Percentiles rank a stretch among this genome's conserved stretches.
Conservation (phyloP, 2,329 filamentous ascomycete genomes). For the Nothophoma quercina region DNA sequence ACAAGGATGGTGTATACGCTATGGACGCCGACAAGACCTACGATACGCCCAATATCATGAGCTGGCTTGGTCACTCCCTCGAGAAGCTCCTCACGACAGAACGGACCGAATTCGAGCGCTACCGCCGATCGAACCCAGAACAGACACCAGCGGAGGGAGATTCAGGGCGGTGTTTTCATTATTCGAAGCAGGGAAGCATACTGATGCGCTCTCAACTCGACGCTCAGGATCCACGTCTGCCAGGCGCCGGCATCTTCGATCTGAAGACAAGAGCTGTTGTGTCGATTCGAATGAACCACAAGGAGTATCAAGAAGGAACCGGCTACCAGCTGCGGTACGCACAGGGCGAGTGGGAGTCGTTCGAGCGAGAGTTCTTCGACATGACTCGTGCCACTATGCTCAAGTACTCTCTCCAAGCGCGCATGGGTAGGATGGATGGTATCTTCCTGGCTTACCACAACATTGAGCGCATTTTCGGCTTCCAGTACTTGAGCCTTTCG, state of each 20-base stretch:
- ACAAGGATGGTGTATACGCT: constrained; percentile 85
- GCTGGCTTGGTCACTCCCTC: constrained; percentile 93
- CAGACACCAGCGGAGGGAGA: constrained; percentile 75
- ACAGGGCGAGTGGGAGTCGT: constrained; percentile 86
- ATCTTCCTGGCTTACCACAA: constrained; percentile 99
- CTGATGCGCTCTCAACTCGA: constrained; percentile 96
- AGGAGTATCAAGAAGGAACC: constrained; percentile 73
- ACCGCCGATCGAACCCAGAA: constrained; percentile 64
- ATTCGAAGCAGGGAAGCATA: constrained; percentile 84
- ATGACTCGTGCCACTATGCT: constrained; percentile 95
- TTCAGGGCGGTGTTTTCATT: constrained; percentile 71
- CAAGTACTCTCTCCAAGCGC: constrained; percentile 95
- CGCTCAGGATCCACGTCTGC: constrained; percentile 83
- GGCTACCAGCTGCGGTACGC: constrained; percentile 86
- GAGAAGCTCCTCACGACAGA: constrained; percentile 90
- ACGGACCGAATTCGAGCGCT: constrained; percentile 84
- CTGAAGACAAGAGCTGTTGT: constrained; percentile 94
- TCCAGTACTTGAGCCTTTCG: constrained; percentile 86
- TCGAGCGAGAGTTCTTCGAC: constrained; percentile 94
- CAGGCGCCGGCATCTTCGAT: constrained; percentile 93
- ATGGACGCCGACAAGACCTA: constrained; percentile 96
- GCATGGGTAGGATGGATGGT: constrained; percentile 98
- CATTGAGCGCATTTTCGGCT: constrained; percentile 92
- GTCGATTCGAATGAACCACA: constrained; percentile 86
- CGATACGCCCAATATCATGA: constrained; percentile 83